Conservation (phyloP, 352 stramenopile species). For the Phytophthora pini region DNA sequence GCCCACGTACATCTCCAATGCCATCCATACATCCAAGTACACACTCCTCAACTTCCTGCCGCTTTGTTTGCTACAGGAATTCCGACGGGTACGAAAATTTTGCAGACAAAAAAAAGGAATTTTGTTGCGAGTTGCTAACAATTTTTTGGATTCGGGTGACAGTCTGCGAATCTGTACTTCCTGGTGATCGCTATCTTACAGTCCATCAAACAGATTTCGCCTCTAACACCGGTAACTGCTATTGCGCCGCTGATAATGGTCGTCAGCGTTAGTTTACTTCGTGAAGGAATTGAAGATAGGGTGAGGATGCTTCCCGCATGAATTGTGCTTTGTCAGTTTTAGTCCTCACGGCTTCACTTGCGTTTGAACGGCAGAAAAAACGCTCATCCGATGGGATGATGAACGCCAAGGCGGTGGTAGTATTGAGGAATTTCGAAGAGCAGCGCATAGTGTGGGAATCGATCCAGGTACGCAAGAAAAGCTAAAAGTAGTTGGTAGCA, state of each 20-base stretch:
- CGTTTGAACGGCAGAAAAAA: slow-evolving; percentile 45
- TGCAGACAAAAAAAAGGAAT: neutral
- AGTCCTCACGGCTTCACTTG: slow-evolving; percentile 29
- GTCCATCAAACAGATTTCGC: slow-evolving; percentile 84
- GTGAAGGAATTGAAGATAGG: slow-evolving; percentile 82
- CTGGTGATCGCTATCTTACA: slow-evolving; percentile 93
- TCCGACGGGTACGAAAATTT: slow-evolving; percentile 71
- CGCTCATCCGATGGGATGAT: slow-evolving; percentile 62
- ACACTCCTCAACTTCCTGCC: slow-evolving; percentile 74
- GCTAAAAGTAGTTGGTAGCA: neutral
- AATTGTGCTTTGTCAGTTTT: slow-evolving; percentile 7
- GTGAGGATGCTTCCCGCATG: slow-evolving; percentile 34
- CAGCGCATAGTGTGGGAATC: slow-evolving; percentile 68
- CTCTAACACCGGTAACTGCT: slow-evolving; percentile 73
- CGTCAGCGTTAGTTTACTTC: slow-evolving; percentile 75
- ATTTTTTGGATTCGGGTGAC: slow-evolving; percentile 45
- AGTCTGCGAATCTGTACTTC: slow-evolving; percentile 96
- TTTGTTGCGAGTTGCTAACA: slow-evolving; percentile 1
- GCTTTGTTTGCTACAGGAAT: slow-evolving; percentile 77
- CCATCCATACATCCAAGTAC: slow-evolving; percentile 94
- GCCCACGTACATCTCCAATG: slow-evolving; percentile 74
- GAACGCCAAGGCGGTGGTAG: slow-evolving; percentile 61
- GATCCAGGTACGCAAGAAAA: slow-evolving; percentile 57
- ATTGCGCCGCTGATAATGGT: slow-evolving; percentile 87
- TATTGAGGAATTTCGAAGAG: slow-evolving; percentile 72